Evolutionary conservation across 108 stramenopile genomes (phyloP).

Genomic region (Cyclostephanos tholiformis): DNA sequence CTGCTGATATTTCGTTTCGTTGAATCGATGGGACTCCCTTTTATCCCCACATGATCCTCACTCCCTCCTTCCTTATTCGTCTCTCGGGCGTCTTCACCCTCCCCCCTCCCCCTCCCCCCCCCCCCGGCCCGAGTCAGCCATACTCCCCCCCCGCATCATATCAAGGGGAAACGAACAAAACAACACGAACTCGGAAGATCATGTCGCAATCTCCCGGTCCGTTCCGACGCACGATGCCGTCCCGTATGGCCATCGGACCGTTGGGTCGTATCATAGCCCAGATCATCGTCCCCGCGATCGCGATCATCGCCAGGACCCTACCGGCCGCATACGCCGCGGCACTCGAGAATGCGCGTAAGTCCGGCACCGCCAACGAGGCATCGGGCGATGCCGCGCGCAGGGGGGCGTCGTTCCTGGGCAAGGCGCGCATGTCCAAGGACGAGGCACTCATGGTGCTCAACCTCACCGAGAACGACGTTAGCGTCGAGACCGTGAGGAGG

Average conservation of each 20-base stretch:
- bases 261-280: conserved; percentile 47
- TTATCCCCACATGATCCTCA: too few relatives aligned
- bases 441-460: conserved; percentile 77
- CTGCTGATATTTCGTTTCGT: too few relatives aligned
- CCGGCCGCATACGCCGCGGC: conserved; percentile 53
- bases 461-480: conserved; percentile 59
- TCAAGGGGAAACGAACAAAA: not conserved
- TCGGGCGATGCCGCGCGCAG: conserved; percentile 6
- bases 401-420: conserved; percentile 48
- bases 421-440: conserved; percentile 55
- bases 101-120: not conserved
- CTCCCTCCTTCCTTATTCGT: not conserved
- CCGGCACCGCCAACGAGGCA: conserved; percentile 41
- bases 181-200: not conserved
- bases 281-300: conserved; percentile 36
- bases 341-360: conserved; percentile 47
- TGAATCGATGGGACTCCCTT: too few relatives aligned
- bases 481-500: conserved; percentile 62
- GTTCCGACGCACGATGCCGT: not conserved
- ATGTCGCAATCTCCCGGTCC: not conserved
- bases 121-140: too few relatives aligned
- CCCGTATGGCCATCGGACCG: conserved; percentile 50
- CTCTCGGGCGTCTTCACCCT: not conserved
- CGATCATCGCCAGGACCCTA: conserved; percentile 47
- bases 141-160: too few relatives aligned